Percentiles rank a stretch among this genome's conserved stretches.
phyloP scores from a whole-genome alignment of 1,284 basidiomycete genomes.

The Fomitopsis betulina region DNA sequence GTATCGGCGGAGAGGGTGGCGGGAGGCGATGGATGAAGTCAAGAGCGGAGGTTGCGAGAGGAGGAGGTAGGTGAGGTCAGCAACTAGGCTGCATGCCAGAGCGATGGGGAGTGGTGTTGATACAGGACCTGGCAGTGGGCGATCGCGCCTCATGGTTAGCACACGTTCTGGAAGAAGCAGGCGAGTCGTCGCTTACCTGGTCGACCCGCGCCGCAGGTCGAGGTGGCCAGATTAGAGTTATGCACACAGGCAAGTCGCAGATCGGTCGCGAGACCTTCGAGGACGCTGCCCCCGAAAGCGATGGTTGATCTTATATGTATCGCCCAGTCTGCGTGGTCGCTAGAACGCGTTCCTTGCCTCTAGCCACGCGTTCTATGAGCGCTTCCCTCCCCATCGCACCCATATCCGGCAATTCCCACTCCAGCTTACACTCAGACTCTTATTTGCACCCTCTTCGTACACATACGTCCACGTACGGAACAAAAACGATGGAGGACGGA shows the following conservation, averaged over 20 bases:
- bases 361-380: conserved; percentile 9
- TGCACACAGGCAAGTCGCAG: neutral
- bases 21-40: neutral
- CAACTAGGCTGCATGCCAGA: conserved; percentile 15
- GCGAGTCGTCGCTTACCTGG: neutral
- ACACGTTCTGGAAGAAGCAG: conserved; percentile 27
- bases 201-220: neutral
- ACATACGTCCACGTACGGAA: no score
- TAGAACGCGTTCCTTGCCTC: conserved; percentile 6
- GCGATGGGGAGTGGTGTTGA: conserved; percentile 9
- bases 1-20: neutral
- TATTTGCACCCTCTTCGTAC: no score
- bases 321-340: conserved; percentile 6
- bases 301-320: conserved; percentile 8
- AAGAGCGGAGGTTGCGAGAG: neutral
- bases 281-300: conserved; percentile 4
- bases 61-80: neutral
- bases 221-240: neutral
- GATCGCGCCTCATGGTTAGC: conserved; percentile 36
- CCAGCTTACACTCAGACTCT: neutral
- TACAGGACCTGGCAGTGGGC: conserved; percentile 19
- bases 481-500: no score
- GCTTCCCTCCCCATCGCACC: neutral
- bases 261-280: conserved; percentile 1
- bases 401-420: neutral